Evolutionary conservation across 805 yeast species (phyloP).

Genomic region (Hanseniaspora vineae): DNA sequence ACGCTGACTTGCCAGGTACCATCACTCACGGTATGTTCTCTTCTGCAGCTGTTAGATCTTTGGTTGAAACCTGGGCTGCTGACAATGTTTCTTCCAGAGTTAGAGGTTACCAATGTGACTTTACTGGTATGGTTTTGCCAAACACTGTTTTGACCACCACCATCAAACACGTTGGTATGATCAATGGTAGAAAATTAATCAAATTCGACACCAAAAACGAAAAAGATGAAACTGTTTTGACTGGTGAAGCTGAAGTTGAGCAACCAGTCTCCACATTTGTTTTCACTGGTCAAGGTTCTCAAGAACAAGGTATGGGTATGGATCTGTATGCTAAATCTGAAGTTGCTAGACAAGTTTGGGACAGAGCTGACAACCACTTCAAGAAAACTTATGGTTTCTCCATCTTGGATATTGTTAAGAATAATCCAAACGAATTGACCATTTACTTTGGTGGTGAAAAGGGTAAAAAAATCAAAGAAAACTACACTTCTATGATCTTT

Average conservation of each 20-base stretch:
- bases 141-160: slow-evolving; percentile 79
- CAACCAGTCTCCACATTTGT: slow-evolving; percentile 96
- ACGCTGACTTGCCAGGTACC: slow-evolving; percentile 92
- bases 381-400: slow-evolving; percentile 93
- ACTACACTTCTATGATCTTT: slow-evolving; percentile 93
- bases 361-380: slow-evolving; percentile 91
- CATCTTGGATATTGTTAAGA: slow-evolving; percentile 84
- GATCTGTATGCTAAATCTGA: slow-evolving; percentile 82
- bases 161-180: slow-evolving; percentile 95
- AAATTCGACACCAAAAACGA: slow-evolving; percentile 81
- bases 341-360: slow-evolving; percentile 95
- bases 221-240: slow-evolving; percentile 68
- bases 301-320: slow-evolving; percentile 99
- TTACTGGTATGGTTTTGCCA: slow-evolving; percentile 96
- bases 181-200: slow-evolving; percentile 95
- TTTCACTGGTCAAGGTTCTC: slow-evolving; percentile 99
- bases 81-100: slow-evolving; percentile 93
- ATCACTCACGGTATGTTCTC: slow-evolving; percentile 99
- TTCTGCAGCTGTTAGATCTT: slow-evolving; percentile 85
- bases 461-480: slow-evolving; percentile 89
- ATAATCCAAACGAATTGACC: slow-evolving; percentile 91
- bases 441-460: slow-evolving; percentile 96
- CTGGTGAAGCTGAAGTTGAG: slow-evolving; percentile 97
- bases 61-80: slow-evolving; percentile 98
- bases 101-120: slow-evolving; percentile 80